These are phyloP conservation scores for Scutellaria galericulata DNA, from an alignment of 257 asterid species.

Conservation along the genomic window DNA sequence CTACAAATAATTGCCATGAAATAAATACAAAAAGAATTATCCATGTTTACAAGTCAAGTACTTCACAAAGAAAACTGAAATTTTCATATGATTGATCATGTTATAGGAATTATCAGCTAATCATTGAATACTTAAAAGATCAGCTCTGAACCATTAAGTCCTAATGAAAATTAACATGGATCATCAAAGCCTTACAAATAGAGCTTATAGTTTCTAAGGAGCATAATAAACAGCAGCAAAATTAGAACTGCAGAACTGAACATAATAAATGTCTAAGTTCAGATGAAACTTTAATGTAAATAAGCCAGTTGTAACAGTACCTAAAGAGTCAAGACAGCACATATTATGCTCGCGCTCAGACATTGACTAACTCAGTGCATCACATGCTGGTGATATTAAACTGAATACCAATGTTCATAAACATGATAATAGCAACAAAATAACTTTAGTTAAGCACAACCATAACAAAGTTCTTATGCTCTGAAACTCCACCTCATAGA, in stretches of 20 bases:
- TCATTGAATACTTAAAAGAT: not conserved
- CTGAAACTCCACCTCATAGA: not conserved
- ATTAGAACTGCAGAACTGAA: constrained; percentile 12
- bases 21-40: constrained; percentile 18
- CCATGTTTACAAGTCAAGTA: constrained; percentile 21
- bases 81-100: constrained; percentile 11
- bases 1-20: constrained; percentile 41
- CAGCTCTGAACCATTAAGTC: not conserved
- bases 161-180: constrained; percentile 9
- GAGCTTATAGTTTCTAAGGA: constrained; percentile 13
- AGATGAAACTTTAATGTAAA: not conserved
- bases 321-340: constrained; percentile 5
- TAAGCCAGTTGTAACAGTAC: not conserved
- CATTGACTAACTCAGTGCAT: constrained; percentile 10
- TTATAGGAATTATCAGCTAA: not conserved
- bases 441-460: not conserved
- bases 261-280: not conserved
- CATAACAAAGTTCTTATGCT: constrained; percentile 5
- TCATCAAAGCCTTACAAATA: constrained; percentile 11
- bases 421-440: constrained; percentile 3
- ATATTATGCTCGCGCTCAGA: not conserved
- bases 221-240: not conserved
- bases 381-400: constrained; percentile 22
- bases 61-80: constrained; percentile 13
- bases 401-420: not conserved